Evolutionary conservation across 768 basidiomycete species (phyloP).

Genomic region (Xerocomus brunneocitrinus): DNA sequence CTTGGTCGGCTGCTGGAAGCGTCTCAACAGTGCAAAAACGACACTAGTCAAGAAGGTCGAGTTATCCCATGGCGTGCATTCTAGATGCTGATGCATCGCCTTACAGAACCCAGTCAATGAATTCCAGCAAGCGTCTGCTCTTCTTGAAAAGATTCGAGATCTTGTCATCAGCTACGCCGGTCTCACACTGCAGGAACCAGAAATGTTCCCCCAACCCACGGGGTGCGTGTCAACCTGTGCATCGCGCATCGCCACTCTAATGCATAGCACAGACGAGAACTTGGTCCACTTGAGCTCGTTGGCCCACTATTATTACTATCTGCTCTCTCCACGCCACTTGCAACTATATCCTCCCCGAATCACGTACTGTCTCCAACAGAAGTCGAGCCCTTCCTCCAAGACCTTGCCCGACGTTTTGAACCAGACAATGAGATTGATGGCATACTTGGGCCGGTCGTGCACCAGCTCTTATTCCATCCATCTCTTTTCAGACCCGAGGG

Average conservation of each 20-base stretch:
- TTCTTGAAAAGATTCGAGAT: constrained; percentile 76
- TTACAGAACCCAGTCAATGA: constrained; percentile 52
- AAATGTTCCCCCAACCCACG: constrained; percentile 88
- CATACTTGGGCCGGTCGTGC: constrained; percentile 73
- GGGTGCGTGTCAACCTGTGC: constrained; percentile 43
- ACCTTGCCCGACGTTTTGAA: constrained; percentile 77
- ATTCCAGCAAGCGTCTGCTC: constrained; percentile 51
- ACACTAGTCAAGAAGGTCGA: constrained; percentile 61
- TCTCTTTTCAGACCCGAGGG: constrained; percentile 65
- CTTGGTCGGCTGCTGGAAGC: constrained; percentile 87
- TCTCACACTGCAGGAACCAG: constrained; percentile 83
- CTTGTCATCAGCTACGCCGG: constrained; percentile 87
- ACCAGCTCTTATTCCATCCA: constrained; percentile 55
- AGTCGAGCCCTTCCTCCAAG: constrained; percentile 76
- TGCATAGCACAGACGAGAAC: constrained; percentile 45
- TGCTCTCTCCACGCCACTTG: constrained; percentile 61
- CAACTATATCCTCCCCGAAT: constrained; percentile 42
- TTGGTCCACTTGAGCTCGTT: constrained; percentile 81
- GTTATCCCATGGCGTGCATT: not conserved
- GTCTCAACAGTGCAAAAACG: constrained; percentile 55
- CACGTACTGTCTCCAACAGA: constrained; percentile 60
- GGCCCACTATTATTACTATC: constrained; percentile 73
- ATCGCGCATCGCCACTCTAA: constrained; percentile 1
- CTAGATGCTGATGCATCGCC: constrained; percentile 33
- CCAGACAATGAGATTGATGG: constrained; percentile 72